Evolutionary conservation across 2,329 filamentous ascomycete species (phyloP), one percentile per base, ranked within the genome.

Genomic region (Blastomyces gilchristii): DNA sequence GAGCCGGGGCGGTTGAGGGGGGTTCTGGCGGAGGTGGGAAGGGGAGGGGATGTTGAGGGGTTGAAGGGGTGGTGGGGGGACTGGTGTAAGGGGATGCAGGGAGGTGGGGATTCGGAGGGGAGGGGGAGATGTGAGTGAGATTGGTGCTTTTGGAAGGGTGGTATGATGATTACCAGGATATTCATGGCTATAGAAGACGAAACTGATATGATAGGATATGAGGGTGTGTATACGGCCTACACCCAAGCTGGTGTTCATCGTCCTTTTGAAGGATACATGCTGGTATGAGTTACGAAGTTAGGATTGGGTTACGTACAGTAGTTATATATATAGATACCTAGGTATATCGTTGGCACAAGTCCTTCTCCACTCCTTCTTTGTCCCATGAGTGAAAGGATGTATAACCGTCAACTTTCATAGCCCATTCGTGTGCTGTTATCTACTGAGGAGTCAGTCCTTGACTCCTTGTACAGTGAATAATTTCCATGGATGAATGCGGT

Each of bases 11-110:
- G 34, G 43, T 63, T 70, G 65, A 47, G 60, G 54, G 57, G 41
- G 28, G 47, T 63, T 45, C 50, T 69, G 61, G n/a, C n/a, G 63
- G 22, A 60, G 64, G 60, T 59, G 59, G 56, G 45, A 22, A 49
- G n/a, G 14, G 28, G 54, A 43, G 28, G 41, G 31, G 50, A 62
- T 58, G 41, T 50, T 50, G 43, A 47, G 41, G 54, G 11, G 37
- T n/a, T 63, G 60, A 16, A 45, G 37, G 64, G 63, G n/a, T 71
- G 68, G 67, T 60, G 67, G 61, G 65, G 67, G 54, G 68, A 62
- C 61, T 3, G 41, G 22, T 28, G 41, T 28, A 60, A 66, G 59
- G 59, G 39, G n/a, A 56, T 18, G 37, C 50, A 18, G 18, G 49
- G 34, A 31, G 50, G 22, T 3, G 22, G 28, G 22, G 22, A 50